Percentiles rank a stretch among this genome's conserved stretches.
These are phyloP conservation scores for Euclidium syriacum DNA, from an alignment of 345 rosid species.

Conservation along the genomic window DNA sequence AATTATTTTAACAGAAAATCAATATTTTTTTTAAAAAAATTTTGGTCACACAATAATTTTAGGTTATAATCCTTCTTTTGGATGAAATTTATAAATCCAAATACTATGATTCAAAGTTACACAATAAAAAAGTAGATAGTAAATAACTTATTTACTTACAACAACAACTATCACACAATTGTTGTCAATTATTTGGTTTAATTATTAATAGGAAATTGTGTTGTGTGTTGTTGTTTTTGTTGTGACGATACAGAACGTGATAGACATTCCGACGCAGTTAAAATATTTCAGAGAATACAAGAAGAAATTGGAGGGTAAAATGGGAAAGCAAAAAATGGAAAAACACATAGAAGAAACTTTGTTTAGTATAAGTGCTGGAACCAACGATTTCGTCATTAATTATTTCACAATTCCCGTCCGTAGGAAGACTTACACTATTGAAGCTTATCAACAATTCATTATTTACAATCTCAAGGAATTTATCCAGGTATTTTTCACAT, in stretches of 20 bases:
- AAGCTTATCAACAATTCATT: slow-evolving; percentile 55
- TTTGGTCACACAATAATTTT: no score
- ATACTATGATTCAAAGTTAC: background rate
- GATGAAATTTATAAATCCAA: no score
- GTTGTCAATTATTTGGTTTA: background rate
- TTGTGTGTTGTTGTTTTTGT: slow-evolving; percentile 2
- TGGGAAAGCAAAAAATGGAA: slow-evolving; percentile 30
- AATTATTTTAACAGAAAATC: no score
- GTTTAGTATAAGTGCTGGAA: slow-evolving; percentile 33
- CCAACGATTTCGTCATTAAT: slow-evolving; percentile 28
- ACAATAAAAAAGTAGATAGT: no score
- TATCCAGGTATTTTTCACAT: no score
- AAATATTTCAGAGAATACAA: slow-evolving; percentile 33
- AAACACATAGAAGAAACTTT: slow-evolving; percentile 29
- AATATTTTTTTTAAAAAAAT: no score
- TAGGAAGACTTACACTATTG: slow-evolving; percentile 40
- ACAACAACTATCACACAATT: background rate
- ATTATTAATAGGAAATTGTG: background rate
- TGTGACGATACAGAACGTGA: slow-evolving; percentile 19
- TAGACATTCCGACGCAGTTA: slow-evolving; percentile 27
- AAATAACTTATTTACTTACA: no score
- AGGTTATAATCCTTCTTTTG: no score
- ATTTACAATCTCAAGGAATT: slow-evolving; percentile 37
- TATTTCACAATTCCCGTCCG: slow-evolving; percentile 43
- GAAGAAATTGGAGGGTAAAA: slow-evolving; percentile 16